A percentile compares a stretch with the other conserved stretches of the same genome.
These are phyloP conservation scores for Pezicula radicicola DNA, from an alignment of 2,329 filamentous ascomycete genomes.

Conservation along the genomic window DNA sequence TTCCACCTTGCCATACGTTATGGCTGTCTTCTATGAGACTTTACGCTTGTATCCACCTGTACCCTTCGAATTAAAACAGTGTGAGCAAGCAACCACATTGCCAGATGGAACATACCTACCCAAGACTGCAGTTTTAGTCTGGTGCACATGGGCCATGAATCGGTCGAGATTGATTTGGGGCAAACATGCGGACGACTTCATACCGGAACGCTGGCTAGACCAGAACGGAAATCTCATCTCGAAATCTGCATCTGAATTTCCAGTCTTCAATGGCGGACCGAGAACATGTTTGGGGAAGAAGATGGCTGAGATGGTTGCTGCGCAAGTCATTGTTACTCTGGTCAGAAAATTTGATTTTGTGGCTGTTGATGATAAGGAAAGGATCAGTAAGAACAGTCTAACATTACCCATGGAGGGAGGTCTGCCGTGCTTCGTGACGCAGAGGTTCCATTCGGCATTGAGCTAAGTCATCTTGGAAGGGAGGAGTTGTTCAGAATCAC, in stretches of 20 bases:
- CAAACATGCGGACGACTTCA: slow-evolving; percentile 50
- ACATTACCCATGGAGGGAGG: slow-evolving; percentile 64
- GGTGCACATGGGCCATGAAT: slow-evolving; percentile 64
- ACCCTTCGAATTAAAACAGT: slow-evolving; percentile 64
- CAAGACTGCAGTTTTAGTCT: slow-evolving; percentile 51
- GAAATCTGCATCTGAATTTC: slow-evolving; percentile 53
- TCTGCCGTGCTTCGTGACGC: slow-evolving; percentile 37
- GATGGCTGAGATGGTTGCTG: slow-evolving; percentile 60
- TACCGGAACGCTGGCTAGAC: slow-evolving; percentile 54
- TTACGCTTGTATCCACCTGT: slow-evolving; percentile 62
- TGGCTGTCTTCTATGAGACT: slow-evolving; percentile 60
- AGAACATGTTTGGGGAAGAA: slow-evolving; percentile 59
- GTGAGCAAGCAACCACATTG: slow-evolving; percentile 46
- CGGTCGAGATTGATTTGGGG: slow-evolving; percentile 56
- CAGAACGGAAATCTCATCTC: slow-evolving; percentile 36
- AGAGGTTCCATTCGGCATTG: not conserved
- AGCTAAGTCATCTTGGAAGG: not conserved
- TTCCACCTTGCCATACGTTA: slow-evolving; percentile 49
- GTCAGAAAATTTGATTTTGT: slow-evolving; percentile 48
- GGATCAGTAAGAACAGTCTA: slow-evolving; percentile 56
- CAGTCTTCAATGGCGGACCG: slow-evolving; percentile 64
- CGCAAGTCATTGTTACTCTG: slow-evolving; percentile 51
- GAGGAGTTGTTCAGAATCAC: not conserved
- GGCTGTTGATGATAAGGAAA: slow-evolving; percentile 37
- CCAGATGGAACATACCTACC: slow-evolving; percentile 61